Base-by-base conservation (phyloP, 2,329 filamentous ascomycete genomes). In the Clarireedia homoeocarpa region DNA sequence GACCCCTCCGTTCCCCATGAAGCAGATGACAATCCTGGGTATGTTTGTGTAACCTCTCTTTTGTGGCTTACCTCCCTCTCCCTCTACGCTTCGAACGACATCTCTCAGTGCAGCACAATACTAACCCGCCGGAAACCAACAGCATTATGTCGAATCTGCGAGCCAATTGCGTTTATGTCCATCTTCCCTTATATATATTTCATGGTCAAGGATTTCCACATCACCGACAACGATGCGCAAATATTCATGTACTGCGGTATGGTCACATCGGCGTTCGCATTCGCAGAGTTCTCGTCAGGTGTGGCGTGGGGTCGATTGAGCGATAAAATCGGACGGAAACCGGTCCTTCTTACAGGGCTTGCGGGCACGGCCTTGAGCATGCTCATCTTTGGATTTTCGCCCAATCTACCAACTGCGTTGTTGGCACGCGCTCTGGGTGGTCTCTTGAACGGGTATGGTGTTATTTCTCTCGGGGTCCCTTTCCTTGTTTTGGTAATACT, bases 151-250 rank as follows among this genome's bases (percentile, higher is more conserved):
- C 86, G 94, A 69, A 92, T 99, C 76, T 96, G 91, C 77, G 94
- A 99, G 71, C 94, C 94, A 52, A 97, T 99, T 71, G 94, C 94
- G 5, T 97, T 99, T 78, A 97, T 96, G 90, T 96, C 91, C 53
- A 96, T 97, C 65, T 97, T 99, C 70, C 94, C 94, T 1, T 99
- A 97, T 72, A 91, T 95, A 65, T 97, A 96, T 76, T 92, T 88
- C 76, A 97, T 99, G 94, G 87, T 97, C 65, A 80, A 91, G 66
- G 90, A 91, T 59, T 97, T 97, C 73, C 78, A 88, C 67, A 85
- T 96, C 69, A 89, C 91, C 60, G 78, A 89, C 48, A 84, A 91
- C 68, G 77, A 87, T 61, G 84, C 80, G 65, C 84, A 88, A 69
- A 95, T 96, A 64, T 89, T 91, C 14, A 83, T 96, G 56, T 97